Conservation (phyloP, 1,139 yeast species). For the Candida sp. region DNA sequence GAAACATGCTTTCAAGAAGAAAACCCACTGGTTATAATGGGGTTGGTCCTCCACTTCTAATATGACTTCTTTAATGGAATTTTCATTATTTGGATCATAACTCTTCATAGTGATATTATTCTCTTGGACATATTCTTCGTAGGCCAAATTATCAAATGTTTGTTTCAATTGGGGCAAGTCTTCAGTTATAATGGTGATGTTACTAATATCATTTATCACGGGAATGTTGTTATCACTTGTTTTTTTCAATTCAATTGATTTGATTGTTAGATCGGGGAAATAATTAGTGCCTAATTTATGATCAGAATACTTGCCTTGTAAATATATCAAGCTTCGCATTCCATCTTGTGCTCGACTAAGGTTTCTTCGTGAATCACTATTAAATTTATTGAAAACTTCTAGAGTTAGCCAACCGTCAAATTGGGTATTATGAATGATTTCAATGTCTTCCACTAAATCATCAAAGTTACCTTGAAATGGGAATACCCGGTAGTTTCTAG, state of each 20-base stretch:
- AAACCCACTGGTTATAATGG: conserved; percentile 4
- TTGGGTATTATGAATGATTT: conserved; percentile 3
- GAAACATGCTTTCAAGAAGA: conserved; percentile 3
- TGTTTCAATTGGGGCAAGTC: neutral
- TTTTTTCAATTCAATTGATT: neutral
- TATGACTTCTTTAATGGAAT: neutral
- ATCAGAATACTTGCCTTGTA: conserved; percentile 5
- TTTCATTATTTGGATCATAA: neutral
- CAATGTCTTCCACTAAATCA: conserved; percentile 3
- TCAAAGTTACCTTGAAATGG: conserved; percentile 9
- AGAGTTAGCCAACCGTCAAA: conserved; percentile 8
- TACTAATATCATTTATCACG: neutral
- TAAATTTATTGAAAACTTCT: conserved; percentile 9
- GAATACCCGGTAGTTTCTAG: conserved; percentile 9
- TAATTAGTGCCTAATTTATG: neutral
- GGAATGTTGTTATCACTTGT: neutral
- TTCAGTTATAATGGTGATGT: conserved; percentile 1
- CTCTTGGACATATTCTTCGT: neutral
- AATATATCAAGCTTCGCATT: conserved; percentile 6
- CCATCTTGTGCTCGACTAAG: conserved; percentile 8
- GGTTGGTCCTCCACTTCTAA: conserved; percentile 1
- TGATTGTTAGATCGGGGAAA: conserved; percentile 4
- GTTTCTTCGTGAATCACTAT: conserved; percentile 3
- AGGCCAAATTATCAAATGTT: conserved; percentile 1
- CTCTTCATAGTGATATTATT: neutral